Evolutionary conservation across 331 rosid species (phyloP).

Genomic region (Telfairia occidentalis): DNA sequence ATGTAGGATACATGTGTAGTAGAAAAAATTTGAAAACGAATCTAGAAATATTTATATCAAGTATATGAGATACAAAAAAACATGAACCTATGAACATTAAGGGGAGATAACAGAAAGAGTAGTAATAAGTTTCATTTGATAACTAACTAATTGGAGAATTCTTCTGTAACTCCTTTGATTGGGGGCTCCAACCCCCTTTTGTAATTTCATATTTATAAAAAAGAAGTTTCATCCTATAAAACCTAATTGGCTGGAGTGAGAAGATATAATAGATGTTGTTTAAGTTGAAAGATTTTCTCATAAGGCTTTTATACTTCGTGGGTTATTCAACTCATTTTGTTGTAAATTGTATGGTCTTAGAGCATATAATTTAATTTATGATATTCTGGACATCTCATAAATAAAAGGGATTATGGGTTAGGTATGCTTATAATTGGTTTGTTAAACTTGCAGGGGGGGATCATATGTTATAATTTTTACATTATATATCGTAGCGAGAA

Average conservation of each 20-base stretch:
- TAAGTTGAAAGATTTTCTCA: not conserved
- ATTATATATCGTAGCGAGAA: not conserved
- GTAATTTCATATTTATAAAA: too few relatives aligned
- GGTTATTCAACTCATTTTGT: not conserved
- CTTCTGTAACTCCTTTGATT: too few relatives aligned
- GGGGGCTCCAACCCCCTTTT: too few relatives aligned
- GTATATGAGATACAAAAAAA: not conserved
- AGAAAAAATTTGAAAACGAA: not conserved
- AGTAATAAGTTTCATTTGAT: not conserved
- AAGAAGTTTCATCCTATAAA: too few relatives aligned
- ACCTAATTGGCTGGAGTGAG: not conserved
- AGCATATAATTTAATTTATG: not conserved
- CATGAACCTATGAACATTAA: not conserved
- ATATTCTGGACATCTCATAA: not conserved
- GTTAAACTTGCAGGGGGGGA: not conserved
- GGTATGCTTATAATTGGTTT: not conserved
- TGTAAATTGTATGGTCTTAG: not conserved
- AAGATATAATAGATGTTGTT: not conserved
- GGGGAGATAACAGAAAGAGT: not conserved
- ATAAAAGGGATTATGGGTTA: not conserved
- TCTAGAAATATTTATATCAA: not conserved
- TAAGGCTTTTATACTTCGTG: not conserved
- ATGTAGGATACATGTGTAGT: not conserved
- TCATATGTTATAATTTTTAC: not conserved
- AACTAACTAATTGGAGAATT: too few relatives aligned